A percentile compares a stretch with the other conserved stretches of the same genome.
Conservation (phyloP, 768 basidiomycete species). For the Hirschioporus abietinus region DNA sequence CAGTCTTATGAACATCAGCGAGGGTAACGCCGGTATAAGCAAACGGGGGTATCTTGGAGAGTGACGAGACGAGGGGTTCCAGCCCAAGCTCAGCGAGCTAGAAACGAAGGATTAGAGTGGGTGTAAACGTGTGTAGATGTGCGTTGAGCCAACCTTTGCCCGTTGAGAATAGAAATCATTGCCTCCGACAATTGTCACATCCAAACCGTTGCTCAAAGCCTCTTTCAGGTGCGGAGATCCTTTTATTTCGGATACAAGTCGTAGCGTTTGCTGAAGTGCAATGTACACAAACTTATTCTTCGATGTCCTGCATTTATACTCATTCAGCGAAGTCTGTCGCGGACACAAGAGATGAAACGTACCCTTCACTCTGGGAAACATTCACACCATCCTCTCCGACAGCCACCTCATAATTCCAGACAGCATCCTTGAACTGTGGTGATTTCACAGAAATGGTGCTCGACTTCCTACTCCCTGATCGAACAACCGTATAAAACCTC, state of each 20-base stretch:
- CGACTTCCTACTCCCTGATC: conserved; percentile 26
- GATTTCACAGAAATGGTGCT: conserved; percentile 70
- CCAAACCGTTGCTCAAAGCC: conserved; percentile 48
- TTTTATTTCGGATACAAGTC: conserved; percentile 58
- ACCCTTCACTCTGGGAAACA: conserved; percentile 22
- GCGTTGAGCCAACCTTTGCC: conserved; percentile 50
- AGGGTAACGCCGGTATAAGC: conserved; percentile 61
- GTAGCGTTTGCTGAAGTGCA: conserved; percentile 73
- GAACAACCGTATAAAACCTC: conserved; percentile 84
- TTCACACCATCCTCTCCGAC: conserved; percentile 25
- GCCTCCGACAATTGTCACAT: conserved; percentile 83
- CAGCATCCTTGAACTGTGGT: conserved; percentile 82
- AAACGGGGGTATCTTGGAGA: conserved; percentile 74
- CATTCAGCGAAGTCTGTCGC: conserved; percentile 13
- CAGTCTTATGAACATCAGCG: conserved; percentile 92
- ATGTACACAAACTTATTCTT: conserved; percentile 93
- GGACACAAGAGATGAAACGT: conserved; percentile 10
- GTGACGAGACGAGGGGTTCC: conserved; percentile 56
- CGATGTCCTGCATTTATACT: conserved; percentile 22
- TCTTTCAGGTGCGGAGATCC: conserved; percentile 37
- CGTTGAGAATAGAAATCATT: conserved; percentile 98
- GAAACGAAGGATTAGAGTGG: conserved; percentile 7
- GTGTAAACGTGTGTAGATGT: conserved; percentile 2
- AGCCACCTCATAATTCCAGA: conserved; percentile 65
- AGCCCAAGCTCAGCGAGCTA: conserved; percentile 63